Percentiles rank a stretch among this genome's conserved stretches.
Evolutionary conservation across 768 basidiomycete species (phyloP).

Genomic region (Trametes sanguinea): DNA sequence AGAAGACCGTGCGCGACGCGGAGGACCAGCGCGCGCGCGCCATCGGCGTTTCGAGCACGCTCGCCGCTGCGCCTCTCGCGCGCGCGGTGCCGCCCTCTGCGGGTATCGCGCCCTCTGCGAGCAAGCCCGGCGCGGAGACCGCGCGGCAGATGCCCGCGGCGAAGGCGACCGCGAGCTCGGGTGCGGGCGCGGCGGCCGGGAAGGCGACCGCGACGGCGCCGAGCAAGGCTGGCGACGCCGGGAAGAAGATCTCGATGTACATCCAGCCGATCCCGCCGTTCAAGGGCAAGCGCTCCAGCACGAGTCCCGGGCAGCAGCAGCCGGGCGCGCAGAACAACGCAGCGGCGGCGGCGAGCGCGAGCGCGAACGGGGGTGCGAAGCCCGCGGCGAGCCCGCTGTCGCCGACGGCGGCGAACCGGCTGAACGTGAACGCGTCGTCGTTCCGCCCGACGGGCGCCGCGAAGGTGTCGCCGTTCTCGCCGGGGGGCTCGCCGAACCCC

Average conservation of each 20-base stretch:
- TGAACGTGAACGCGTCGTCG: constrained; percentile 89
- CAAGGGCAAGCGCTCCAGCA: constrained; percentile 57
- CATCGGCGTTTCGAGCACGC: constrained; percentile 47
- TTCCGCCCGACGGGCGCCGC: constrained; percentile 76
- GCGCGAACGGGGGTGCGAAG: constrained; percentile 27
- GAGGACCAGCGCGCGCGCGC: constrained; percentile 63
- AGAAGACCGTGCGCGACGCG: constrained; percentile 74
- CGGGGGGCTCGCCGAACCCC: constrained; percentile 38
- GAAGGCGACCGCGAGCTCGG: constrained; percentile 19
- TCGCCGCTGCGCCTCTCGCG: constrained; percentile 45
- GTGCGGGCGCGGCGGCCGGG: constrained; percentile 2
- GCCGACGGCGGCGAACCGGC: constrained; percentile 58
- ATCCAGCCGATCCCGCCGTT: constrained; percentile 93
- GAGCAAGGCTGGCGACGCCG: constrained; percentile 18
- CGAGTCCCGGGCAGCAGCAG: constrained; percentile 33
- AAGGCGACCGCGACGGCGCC: constrained; percentile 23
- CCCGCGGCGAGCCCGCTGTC: constrained; percentile 46
- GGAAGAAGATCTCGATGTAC: constrained; percentile 60
- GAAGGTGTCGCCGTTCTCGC: constrained; percentile 64
- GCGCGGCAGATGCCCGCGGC: constrained; percentile 12
- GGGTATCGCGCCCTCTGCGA: constrained; percentile 22
- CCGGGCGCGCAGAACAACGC: no score
- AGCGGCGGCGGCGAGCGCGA: constrained; percentile 23
- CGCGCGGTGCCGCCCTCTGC: constrained; percentile 32
- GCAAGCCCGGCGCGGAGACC: constrained; percentile 23